phyloP scores from a whole-genome alignment of 345 rosid genomes.

The Boechera retrofracta region DNA sequence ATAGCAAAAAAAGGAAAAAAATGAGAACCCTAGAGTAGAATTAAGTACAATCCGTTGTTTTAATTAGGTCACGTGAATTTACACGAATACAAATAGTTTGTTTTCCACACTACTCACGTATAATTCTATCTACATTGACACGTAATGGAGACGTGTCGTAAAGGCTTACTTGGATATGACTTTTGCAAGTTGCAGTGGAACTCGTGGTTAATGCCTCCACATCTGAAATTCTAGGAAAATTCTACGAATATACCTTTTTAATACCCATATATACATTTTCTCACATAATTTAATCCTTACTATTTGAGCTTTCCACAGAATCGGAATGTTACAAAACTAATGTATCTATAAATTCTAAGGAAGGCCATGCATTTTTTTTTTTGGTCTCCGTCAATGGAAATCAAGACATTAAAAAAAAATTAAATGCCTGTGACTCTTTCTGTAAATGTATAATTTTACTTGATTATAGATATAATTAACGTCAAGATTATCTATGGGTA shows the following conservation, averaged over 20 bases:
- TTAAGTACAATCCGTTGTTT: background rate
- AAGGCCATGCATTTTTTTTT: background rate
- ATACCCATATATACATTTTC: background rate
- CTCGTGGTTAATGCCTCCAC: constrained; percentile 38
- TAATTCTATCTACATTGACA: constrained; percentile 33
- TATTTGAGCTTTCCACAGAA: background rate
- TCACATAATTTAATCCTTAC: background rate
- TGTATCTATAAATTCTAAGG: background rate
- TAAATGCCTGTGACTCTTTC: background rate
- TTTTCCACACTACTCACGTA: background rate
- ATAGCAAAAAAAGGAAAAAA: background rate
- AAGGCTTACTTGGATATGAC: constrained; percentile 37
- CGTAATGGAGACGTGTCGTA: constrained; percentile 40
- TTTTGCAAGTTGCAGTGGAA: constrained; percentile 20
- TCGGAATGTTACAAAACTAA: background rate
- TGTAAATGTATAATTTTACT: background rate
- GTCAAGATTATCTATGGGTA: too few relatives aligned
- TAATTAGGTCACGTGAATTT: background rate
- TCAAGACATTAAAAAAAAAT: background rate
- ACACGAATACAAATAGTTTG: background rate
- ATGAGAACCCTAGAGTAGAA: background rate
- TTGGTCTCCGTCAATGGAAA: background rate
- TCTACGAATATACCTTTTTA: constrained; percentile 38
- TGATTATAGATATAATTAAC: too few relatives aligned
- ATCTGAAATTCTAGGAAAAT: constrained; percentile 36